Base-by-base conservation (phyloP, 352 stramenopile species). In the Phytophthora kernoviae region DNA sequence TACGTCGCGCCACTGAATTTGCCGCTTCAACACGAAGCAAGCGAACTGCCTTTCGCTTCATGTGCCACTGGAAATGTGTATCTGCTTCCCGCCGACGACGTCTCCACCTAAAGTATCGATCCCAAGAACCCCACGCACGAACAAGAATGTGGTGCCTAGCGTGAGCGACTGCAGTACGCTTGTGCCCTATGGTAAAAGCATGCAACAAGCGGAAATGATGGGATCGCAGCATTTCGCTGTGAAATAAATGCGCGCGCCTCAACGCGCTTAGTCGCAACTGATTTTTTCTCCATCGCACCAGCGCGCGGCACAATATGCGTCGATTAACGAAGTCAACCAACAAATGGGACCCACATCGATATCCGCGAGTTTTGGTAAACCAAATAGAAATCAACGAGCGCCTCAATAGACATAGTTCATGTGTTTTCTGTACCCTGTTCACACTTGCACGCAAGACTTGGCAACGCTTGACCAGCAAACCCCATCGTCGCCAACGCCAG, bases 401-500 rank as follows among this genome's bases (percentile, higher is more conserved):
- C 18, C n/a, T 50, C 15, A 56, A 18, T 18, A 69, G 22, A 47
- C 59, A 43, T 10, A 32, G 22, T 12, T 58, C 37, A 33, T 34
- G 33, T 22, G 58, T 0, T 33, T 60, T 42, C 22, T 27, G 42
- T 9, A 30, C 24, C 26, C 54, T 32, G 2, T 8, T 21, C 6
- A 54, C 49, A 32, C 39, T 48, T 26, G 21, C 18, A 18, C 44
- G 65, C 8, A 62, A 17, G n/a, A 48, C 17, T 20, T 40, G 53
- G 36, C 12, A 48, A 2, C 30, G 37, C 9, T 43, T 15, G 1
- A 41, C 20, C 11, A 62, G 17, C 26, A 56, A 27, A 4, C 10
- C 11, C 65, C 65, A 73, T 2, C 49, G 33, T 12, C 59, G 56
- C 65, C 65, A 69, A 30, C 49, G 59, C 54, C 43, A 59, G 3